Percentiles rank a stretch among this genome's conserved stretches.
Conservation (phyloP, 1,284 basidiomycete species). For the Schizophyllum amplum region DNA sequence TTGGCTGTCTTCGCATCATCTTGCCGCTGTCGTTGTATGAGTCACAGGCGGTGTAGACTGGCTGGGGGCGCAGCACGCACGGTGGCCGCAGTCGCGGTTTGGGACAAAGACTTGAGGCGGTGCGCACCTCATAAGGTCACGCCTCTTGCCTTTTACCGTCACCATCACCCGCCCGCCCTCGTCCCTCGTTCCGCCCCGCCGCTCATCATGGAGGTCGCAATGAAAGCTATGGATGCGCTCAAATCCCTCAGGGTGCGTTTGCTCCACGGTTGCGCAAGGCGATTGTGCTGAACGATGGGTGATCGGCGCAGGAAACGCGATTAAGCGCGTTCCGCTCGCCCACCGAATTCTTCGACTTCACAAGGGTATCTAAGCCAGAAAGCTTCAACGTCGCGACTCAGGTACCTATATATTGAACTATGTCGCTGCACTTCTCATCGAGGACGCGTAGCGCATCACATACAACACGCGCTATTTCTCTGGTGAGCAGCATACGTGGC, state of each 20-base stretch:
- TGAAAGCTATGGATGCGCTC: slow-evolving; percentile 46
- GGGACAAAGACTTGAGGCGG: neutral
- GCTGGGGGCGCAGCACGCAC: slow-evolving; percentile 1
- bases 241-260: slow-evolving; percentile 63
- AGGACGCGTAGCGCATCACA: slow-evolving; percentile 64
- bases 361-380: slow-evolving; percentile 77
- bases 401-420: slow-evolving; percentile 30
- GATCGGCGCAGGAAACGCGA: slow-evolving; percentile 59
- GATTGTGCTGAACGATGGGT: neutral
- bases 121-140: neutral
- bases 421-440: neutral
- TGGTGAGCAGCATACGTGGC: slow-evolving; percentile 31
- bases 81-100: slow-evolving; percentile 7
- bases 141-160: neutral
- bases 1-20: slow-evolving; percentile 73
- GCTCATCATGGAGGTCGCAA: slow-evolving; percentile 10
- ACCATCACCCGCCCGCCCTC: neutral
- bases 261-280: neutral
- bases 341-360: slow-evolving; percentile 83
- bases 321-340: slow-evolving; percentile 77
- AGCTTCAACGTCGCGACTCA: slow-evolving; percentile 65
- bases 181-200: neutral
- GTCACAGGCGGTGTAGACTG: neutral
- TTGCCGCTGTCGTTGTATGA: neutral
- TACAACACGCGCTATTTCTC: slow-evolving; percentile 95